phyloP scores from a whole-genome alignment of 805 yeast species.

The Hanseniaspora clermontiae region DNA sequence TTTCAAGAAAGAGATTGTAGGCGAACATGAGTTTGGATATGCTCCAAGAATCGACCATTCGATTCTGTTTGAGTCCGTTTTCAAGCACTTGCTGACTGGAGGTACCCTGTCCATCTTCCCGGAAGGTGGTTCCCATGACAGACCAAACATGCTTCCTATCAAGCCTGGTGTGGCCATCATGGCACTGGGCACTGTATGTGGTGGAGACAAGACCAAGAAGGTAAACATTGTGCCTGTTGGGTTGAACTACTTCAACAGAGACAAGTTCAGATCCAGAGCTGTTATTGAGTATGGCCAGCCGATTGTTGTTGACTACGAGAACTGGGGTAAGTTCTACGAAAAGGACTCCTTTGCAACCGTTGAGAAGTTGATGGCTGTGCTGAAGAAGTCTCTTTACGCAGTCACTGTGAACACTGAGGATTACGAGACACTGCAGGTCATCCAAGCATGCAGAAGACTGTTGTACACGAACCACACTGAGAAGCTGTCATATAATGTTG shows the following conservation, averaged over 20 bases:
- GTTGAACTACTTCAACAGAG: slow-evolving; percentile 92
- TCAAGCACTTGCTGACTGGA: slow-evolving; percentile 66
- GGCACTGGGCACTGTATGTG: slow-evolving; percentile 90
- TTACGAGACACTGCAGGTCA: slow-evolving; percentile 75
- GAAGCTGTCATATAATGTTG: slow-evolving; percentile 66
- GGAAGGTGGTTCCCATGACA: slow-evolving; percentile 96
- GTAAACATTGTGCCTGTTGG: slow-evolving; percentile 93
- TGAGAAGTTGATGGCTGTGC: slow-evolving; percentile 51
- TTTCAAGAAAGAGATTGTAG: slow-evolving; percentile 57
- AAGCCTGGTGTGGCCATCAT: slow-evolving; percentile 96
- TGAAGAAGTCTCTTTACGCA: slow-evolving; percentile 61
- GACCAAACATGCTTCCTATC: slow-evolving; percentile 79
- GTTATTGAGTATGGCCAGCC: slow-evolving; percentile 91
- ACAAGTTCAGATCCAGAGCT: slow-evolving; percentile 88
- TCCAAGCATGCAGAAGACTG: slow-evolving; percentile 82
- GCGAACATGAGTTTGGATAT: slow-evolving; percentile 48
- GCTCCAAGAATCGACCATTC: slow-evolving; percentile 84
- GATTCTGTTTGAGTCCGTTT: slow-evolving; percentile 69
- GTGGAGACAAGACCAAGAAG: slow-evolving; percentile 50
- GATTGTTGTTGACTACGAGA: slow-evolving; percentile 46
- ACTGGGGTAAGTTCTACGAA: slow-evolving; percentile 51
- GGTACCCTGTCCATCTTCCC: slow-evolving; percentile 89
- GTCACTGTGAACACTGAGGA: slow-evolving; percentile 85
- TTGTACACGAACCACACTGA: slow-evolving; percentile 41
- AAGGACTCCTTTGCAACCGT: slow-evolving; percentile 65